Evolutionary conservation across 257 asterid species (phyloP), one percentile per base, ranked within the genome.

Genomic region (Solanum tarapatanum): DNA sequence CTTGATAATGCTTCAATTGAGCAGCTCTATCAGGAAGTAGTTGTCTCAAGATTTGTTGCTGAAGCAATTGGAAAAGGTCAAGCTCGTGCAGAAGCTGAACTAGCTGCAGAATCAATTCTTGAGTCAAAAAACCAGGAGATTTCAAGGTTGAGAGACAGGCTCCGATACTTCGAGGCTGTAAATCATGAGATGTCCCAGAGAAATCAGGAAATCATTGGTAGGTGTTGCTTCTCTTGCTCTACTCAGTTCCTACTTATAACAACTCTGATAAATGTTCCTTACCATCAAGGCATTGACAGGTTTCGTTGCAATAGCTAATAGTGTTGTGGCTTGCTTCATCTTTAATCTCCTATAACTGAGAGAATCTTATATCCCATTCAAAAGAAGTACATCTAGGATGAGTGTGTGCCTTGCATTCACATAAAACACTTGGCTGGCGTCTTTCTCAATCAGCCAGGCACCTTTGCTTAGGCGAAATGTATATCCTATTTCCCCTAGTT

Each of bases 181-280:
- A 97, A 95, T 90, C 98, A 92, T 76, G 98, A 95, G 87, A 91
- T 97, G 96, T 93, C 98, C 33, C 98, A 97, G 92, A 93, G 99
- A 89, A 97, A 95, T 91, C 98, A 87, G 41, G 93, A 87, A 83
- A 88, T 94, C 84, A 91, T 94, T 36, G 99, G 99, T 96, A 92
- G 86, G 95, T 89, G 84, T 60, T 66, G 26, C 55, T 87, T 83
- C 24, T 87, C 79, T n/a, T 69, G 7, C 51, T 21, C 64, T 16
- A 14, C 35, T 24, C 73, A 19, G 10, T 39, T 21, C 26, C n/a
- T 17, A 35, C 23, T 11, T 39, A 1, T 85, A 51, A 26, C 68
- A 41, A 7, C n/a, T 43, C 41, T 23, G 43, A 24, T 86, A 7
- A 41, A 43, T 66, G 55, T 23, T 12, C 30, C 82, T 77, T 41